Conservation (phyloP, 2,329 filamentous ascomycete genomes). For the Beauveria sp. region DNA sequence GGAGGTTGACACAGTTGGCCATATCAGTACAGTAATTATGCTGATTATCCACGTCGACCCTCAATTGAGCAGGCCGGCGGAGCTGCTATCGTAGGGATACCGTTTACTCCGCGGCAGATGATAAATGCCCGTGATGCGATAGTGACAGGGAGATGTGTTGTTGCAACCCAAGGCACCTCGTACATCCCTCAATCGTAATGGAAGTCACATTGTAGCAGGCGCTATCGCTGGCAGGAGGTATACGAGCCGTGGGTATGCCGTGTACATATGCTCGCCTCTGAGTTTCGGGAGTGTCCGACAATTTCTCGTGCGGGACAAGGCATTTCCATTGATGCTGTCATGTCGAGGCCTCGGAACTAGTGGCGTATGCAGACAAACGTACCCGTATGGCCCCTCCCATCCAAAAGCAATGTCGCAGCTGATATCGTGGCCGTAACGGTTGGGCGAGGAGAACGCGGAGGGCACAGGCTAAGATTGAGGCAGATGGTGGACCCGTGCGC, state of each 20-base stretch:
- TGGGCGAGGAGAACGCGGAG: not conserved
- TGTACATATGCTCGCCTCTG: not conserved
- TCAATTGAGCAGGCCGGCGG: not conserved
- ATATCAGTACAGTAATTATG: not conserved
- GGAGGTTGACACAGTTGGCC: not conserved
- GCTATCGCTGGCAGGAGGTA: not conserved
- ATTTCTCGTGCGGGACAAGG: conserved; percentile 5
- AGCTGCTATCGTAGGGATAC: not conserved
- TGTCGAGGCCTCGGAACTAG: not conserved
- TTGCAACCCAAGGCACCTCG: not conserved
- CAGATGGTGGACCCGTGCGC: not conserved
- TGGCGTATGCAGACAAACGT: conserved; percentile 8
- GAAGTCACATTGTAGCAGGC: not conserved
- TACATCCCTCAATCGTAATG: not conserved
- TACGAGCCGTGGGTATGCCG: not conserved
- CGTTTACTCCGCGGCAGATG: not conserved
- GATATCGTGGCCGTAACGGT: conserved; percentile 4
- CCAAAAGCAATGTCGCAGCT: not conserved
- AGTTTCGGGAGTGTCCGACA: not conserved
- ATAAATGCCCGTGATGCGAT: not conserved
- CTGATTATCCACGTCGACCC: not conserved
- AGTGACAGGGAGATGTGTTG: not conserved
- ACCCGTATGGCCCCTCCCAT: not conserved
- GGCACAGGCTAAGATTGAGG: not conserved
- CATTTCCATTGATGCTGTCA: not conserved